Evolutionary conservation across 345 rosid genomes (phyloP), one percentile per base, ranked within the genome.

Genomic region (Abelmoschus esculentus): DNA sequence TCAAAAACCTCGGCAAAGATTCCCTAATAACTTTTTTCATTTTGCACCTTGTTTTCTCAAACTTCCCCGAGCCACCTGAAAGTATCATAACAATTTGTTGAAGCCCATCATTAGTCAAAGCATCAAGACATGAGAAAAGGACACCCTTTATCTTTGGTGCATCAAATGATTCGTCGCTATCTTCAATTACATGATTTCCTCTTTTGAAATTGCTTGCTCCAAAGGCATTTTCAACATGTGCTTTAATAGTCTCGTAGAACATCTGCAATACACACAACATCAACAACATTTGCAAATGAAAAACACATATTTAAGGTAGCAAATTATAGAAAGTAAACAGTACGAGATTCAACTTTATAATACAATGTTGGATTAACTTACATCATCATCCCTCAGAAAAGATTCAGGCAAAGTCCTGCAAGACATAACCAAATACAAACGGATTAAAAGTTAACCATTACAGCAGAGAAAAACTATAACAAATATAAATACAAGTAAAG

Each of bases 331-430:
- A 29, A 49, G 58, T 14, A 7, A 66, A 29, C 42, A 47, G 28
- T 22, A 28, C 9, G 5, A 28, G 0, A 47, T 49, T 40, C 26
- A 46, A 7, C 13, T 0, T 2, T 42, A 42, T 28, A 4, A 0
- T 18, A 47, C 22, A 66, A 47, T 66, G 57, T 15, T 31, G 54
- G 69, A 70, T 60, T 18, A 74, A 87, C 88, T 80, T 83, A 90
- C 98, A 78, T 90, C 98, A 73, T 93, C 97, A 71, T 85, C 93
- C 77, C 98, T 84, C 34, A 89, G 86, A 71, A 87, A 47, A 15
- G 90, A 85, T 73, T 93, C 97, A 5, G 90, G 83, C 80, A 90
- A 56, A 59, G 56, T 80, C 78, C 97, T 90, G 84, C 26, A 28
- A 19, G 55, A 64, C 40, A 69, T 11, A 69, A 75, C 32, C 28